Evolutionary conservation across 345 rosid species (phyloP), one percentile per base, ranked within the genome.

Genomic region (Gossypium arboreum): DNA sequence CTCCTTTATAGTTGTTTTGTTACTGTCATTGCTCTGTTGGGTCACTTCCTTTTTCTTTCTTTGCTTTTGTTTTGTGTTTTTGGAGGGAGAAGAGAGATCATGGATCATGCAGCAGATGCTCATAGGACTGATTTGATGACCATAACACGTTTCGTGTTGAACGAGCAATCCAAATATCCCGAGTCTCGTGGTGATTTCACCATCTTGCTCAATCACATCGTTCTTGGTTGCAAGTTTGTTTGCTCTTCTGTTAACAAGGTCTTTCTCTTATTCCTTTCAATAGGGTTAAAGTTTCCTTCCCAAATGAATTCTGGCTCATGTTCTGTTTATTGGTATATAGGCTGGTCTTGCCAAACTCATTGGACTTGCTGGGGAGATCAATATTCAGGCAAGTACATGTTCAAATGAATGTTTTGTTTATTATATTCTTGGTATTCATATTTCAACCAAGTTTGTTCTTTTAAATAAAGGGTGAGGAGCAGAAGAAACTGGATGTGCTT

Each of bases 301-400:
- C 16, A 65, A 44, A 20, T 43, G 54, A 66, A 25, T 20, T 22
- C 4, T 48, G 55, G 41, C 18, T 67, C 54, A 20, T 67, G 27
- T 67, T 43, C n/a, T 12, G 71, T 72, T 68, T 25, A 41, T 66
- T 72, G 77, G 71, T 81, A 82, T 83, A 84, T 85, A 95, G 99
- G 98, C 99, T 3, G 99, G 99, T 77, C 93, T 95, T 18, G 98
- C 99, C 43, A 95, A 95, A 68, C 85, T 95, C 51, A 82, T 91
- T 79, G 99, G 99, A 76, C 98, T 95, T 73, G 97, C 99, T 55
- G 98, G 98, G 77, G 99, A 91, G 80, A 95, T 98, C 66, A 95
- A 93, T 72, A 85, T 95, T 76, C 99, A 95, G 94, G 98, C 74
- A 81, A 76, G 87, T 85, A 72, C 10, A 51, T 34, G 20, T 3